A percentile compares a stretch with the other conserved stretches of the same genome.
phyloP scores from a whole-genome alignment of 768 basidiomycete genomes.

The Boletellus sp. region DNA sequence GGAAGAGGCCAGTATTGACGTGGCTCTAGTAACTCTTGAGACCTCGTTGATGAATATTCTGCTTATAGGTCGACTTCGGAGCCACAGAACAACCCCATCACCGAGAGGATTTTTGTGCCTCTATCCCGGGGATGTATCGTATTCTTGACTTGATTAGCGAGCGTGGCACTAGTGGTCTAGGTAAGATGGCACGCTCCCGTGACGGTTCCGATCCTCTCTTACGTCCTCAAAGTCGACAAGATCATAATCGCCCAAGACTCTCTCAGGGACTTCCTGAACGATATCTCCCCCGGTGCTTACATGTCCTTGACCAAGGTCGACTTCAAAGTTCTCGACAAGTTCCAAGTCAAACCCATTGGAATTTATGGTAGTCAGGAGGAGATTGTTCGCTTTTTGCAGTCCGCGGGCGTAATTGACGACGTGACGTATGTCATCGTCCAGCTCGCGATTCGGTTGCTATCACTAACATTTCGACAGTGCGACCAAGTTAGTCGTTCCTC shows the following conservation, averaged over 20 bases:
- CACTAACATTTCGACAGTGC: constrained; percentile 10
- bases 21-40: not conserved
- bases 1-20: constrained; percentile 11
- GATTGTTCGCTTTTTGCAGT: constrained; percentile 45
- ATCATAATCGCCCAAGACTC: constrained; percentile 56
- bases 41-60: not conserved
- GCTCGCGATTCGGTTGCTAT: not conserved
- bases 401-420: constrained; percentile 36
- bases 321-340: constrained; percentile 49
- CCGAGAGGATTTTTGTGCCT: constrained; percentile 24
- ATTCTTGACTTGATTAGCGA: constrained; percentile 54
- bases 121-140: constrained; percentile 46
- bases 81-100: constrained; percentile 3
- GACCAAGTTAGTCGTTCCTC: constrained; percentile 3
- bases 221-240: constrained; percentile 48
- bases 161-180: constrained; percentile 47
- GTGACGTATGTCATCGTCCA: constrained; percentile 34
- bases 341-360: constrained; percentile 46
- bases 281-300: constrained; percentile 49
- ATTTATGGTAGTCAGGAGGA: constrained; percentile 54
- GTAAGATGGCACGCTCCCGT: constrained; percentile 28
- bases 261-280: constrained; percentile 46
- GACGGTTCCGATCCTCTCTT: not conserved
- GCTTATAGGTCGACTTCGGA: constrained; percentile 18
- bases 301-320: constrained; percentile 53